These are phyloP conservation scores for Colletotrichum spaethianum DNA, from an alignment of 2,329 filamentous ascomycete genomes.

Conservation along the genomic window DNA sequence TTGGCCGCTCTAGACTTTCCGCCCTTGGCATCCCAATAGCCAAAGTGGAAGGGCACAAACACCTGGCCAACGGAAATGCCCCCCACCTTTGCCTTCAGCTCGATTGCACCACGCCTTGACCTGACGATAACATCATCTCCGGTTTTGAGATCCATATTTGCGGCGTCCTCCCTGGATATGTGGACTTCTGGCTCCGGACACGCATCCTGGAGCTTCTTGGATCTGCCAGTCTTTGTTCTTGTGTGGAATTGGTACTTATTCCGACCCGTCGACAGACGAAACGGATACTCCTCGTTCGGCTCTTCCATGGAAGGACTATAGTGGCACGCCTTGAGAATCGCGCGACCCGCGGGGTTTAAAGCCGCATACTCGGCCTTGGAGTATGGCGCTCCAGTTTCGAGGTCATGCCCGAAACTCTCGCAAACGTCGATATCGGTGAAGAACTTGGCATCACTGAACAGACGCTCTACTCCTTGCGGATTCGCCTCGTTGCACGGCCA, in stretches of 20 bases:
- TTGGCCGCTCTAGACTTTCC: constrained; percentile 49
- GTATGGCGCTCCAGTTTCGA: constrained; percentile 53
- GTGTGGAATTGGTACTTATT: constrained; percentile 53
- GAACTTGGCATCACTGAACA: constrained; percentile 52
- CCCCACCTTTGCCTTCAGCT: constrained; percentile 49
- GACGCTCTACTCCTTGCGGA: constrained; percentile 51
- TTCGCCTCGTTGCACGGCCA: constrained; percentile 53
- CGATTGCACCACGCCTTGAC: constrained; percentile 49
- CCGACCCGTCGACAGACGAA: constrained; percentile 47
- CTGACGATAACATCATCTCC: constrained; percentile 51
- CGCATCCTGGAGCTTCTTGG: constrained; percentile 48
- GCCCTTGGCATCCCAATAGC: constrained; percentile 53
- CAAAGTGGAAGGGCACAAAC: constrained; percentile 57
- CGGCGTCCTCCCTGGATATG: constrained; percentile 50
- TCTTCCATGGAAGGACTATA: constrained; percentile 49
- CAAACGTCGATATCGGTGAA: constrained; percentile 54
- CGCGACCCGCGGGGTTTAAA: constrained; percentile 51
- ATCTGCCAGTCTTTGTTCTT: constrained; percentile 53
- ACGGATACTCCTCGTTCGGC: constrained; percentile 50
- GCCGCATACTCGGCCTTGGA: constrained; percentile 48
- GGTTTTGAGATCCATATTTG: constrained; percentile 43
- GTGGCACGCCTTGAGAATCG: constrained; percentile 52
- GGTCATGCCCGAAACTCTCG: constrained; percentile 54
- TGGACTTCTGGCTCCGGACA: constrained; percentile 49
- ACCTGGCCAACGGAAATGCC: constrained; percentile 49